phyloP scores from a whole-genome alignment of 2,329 filamentous ascomycete genomes.

The Ophiognomonia clavigignenti-juglandacearum region DNA sequence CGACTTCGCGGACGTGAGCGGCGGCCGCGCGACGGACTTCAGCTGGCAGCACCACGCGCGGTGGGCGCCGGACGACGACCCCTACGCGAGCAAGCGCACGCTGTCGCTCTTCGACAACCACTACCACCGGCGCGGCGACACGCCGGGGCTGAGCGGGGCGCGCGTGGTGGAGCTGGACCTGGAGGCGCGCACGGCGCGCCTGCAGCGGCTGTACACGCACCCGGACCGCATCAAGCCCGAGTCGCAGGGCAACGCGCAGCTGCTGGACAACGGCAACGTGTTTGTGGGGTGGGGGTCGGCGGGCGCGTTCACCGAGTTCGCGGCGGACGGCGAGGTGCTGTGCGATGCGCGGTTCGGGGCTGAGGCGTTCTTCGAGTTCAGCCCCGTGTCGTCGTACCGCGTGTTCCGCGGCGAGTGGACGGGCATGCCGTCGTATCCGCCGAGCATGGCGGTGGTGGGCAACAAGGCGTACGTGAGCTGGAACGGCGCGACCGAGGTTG shows the following conservation, averaged over 20 bases:
- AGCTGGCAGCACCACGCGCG: slow-evolving; percentile 35
- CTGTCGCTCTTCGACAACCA: slow-evolving; percentile 35
- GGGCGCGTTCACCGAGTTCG: slow-evolving; percentile 16
- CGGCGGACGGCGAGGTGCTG: slow-evolving; percentile 14
- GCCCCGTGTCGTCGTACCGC: slow-evolving; percentile 18
- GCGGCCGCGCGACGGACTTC: slow-evolving; percentile 29
- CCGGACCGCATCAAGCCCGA: slow-evolving; percentile 17
- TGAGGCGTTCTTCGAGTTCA: slow-evolving; percentile 13
- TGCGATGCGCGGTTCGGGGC: slow-evolving; percentile 18
- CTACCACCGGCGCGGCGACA: slow-evolving; percentile 15
- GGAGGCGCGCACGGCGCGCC: slow-evolving; percentile 22
- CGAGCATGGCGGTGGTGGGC: slow-evolving; percentile 6
- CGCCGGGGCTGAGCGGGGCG: slow-evolving; percentile 18
- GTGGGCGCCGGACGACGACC: slow-evolving; percentile 18
- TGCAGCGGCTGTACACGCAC: slow-evolving; percentile 26
- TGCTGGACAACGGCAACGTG: slow-evolving; percentile 47
- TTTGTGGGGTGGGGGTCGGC: slow-evolving; percentile 46
- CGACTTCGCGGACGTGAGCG: slow-evolving; percentile 30
- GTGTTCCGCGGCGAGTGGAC: slow-evolving; percentile 16
- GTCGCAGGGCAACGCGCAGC: slow-evolving; percentile 43
- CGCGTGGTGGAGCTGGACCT: slow-evolving; percentile 23
- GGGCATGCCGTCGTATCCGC: slow-evolving; percentile 13
- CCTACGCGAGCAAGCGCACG: no score
- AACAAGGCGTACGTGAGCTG: slow-evolving; percentile 17
- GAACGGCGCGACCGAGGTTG: slow-evolving; percentile 18